phyloP scores from a whole-genome alignment of 352 stramenopile species.

The Globisporangium rhizosaccharum region DNA sequence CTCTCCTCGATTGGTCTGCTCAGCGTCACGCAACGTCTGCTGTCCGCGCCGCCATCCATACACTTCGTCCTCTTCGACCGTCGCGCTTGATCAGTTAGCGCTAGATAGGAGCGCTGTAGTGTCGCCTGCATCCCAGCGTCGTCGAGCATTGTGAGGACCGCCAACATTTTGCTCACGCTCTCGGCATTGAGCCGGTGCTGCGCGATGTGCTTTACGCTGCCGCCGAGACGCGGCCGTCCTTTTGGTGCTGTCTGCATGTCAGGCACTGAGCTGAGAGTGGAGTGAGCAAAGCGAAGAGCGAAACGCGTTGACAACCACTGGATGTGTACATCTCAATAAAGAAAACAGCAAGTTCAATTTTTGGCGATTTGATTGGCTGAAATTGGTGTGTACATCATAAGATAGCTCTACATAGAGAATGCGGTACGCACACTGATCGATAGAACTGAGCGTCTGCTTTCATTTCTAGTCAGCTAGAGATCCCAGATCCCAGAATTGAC shows the following conservation, averaged over 20 bases:
- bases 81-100: background rate
- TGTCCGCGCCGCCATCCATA: background rate
- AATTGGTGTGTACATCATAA: background rate
- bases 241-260: background rate
- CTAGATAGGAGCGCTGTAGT: background rate
- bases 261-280: no score
- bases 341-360: background rate
- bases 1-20: background rate
- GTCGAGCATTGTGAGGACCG: background rate
- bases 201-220: background rate
- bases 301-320: background rate
- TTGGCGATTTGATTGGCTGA: background rate
- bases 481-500: no score
- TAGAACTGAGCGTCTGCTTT: no score
- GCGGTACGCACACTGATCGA: no score
- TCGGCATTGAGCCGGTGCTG: background rate
- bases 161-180: background rate
- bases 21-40: background rate
- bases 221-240: background rate
- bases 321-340: background rate
- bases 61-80: background rate
- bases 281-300: background rate
- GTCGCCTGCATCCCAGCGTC: background rate
- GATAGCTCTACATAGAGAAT: no score
- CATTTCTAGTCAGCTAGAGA: no score